phyloP scores from a whole-genome alignment of 805 yeast species.

The Zygotorulaspora sp. region DNA sequence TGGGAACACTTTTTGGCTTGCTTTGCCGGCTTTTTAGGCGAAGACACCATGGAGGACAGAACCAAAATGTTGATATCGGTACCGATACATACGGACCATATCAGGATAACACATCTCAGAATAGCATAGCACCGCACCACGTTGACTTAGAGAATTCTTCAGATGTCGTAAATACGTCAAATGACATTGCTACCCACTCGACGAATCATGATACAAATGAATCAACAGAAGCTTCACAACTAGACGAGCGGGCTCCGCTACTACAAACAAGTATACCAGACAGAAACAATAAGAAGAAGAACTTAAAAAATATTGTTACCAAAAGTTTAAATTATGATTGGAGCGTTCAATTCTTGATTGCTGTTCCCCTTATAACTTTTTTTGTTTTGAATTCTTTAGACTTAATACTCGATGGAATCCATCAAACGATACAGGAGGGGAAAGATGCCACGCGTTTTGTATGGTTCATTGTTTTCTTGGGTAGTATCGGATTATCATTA shows the following conservation, averaged over 20 bases:
- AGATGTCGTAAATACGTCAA: not conserved
- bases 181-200: not conserved
- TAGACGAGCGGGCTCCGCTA: constrained; percentile 37
- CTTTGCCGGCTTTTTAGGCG: constrained; percentile 11
- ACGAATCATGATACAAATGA: constrained; percentile 1
- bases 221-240: not conserved
- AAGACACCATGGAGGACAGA: not conserved
- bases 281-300: constrained; percentile 10
- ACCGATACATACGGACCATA: constrained; percentile 9
- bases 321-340: constrained; percentile 61
- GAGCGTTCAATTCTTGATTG: constrained; percentile 64
- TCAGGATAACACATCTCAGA: constrained; percentile 1
- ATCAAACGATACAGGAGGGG: constrained; percentile 70
- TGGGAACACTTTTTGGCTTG: constrained; percentile 50
- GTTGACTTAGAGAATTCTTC: not conserved
- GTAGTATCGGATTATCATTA: constrained; percentile 39
- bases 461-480: constrained; percentile 33
- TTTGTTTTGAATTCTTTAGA: constrained; percentile 50
- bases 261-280: constrained; percentile 14
- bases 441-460: constrained; percentile 39
- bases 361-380: constrained; percentile 62
- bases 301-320: constrained; percentile 1
- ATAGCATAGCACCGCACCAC: too few species aligned
- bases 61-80: constrained; percentile 2
- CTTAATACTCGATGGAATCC: constrained; percentile 56